Evolutionary conservation across 352 stramenopile species (phyloP).

Genomic region (Vaucheria bursata): DNA sequence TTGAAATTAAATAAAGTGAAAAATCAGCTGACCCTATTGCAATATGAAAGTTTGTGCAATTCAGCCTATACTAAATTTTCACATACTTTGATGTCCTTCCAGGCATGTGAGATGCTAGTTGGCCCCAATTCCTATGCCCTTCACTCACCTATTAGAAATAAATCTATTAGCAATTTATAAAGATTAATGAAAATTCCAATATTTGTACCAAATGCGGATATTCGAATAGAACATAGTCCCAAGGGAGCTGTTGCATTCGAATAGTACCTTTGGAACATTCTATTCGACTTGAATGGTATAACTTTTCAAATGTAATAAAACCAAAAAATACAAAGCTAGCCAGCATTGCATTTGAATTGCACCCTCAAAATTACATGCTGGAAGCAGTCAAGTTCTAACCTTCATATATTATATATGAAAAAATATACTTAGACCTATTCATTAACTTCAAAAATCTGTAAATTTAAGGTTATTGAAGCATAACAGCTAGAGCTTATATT

Average conservation of each 20-base stretch:
- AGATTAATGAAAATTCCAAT: neutral
- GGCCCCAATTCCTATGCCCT: slow-evolving; percentile 72
- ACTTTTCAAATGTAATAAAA: neutral
- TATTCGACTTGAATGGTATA: neutral
- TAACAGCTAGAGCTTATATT: too few relatives aligned
- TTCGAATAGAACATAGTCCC: too few relatives aligned
- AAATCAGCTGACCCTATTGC: too few relatives aligned
- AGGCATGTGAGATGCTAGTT: slow-evolving; percentile 31
- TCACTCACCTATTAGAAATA: neutral
- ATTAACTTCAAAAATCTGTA: too few relatives aligned
- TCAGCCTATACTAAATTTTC: neutral
- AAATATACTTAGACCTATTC: too few relatives aligned
- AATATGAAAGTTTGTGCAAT: neutral
- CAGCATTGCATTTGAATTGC: too few relatives aligned
- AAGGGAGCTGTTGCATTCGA: neutral
- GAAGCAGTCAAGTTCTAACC: too few relatives aligned
- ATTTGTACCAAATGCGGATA: neutral
- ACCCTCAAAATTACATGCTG: too few relatives aligned
- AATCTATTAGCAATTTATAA: neutral
- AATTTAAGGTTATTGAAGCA: too few relatives aligned
- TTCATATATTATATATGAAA: too few relatives aligned
- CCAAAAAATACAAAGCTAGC: neutral
- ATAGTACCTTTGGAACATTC: neutral
- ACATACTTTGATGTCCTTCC: slow-evolving; percentile 26
- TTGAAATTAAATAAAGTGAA: too few relatives aligned